Evolutionary conservation across 163 green algal genomes (phyloP).

Genomic region (Scenedesmus sp.): DNA sequence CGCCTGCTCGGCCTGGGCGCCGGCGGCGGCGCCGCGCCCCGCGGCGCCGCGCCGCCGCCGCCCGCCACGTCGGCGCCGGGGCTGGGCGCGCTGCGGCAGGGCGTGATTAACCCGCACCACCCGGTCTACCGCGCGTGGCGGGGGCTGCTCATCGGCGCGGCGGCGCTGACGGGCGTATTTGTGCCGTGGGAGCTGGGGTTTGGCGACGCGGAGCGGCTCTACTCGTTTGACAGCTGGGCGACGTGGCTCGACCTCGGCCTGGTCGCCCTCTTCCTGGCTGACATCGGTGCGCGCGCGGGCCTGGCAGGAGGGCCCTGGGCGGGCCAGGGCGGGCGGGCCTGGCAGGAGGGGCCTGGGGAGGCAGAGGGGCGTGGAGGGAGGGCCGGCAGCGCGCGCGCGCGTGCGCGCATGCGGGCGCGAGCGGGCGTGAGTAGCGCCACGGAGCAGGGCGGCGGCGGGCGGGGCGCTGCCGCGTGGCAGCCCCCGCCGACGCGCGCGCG

Average conservation of each 20-base stretch:
- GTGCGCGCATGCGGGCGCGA: too few relatives aligned
- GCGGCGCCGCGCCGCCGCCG: neutral
- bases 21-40: neutral
- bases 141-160: slow-evolving; percentile 40
- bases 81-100: neutral
- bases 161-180: slow-evolving; percentile 40
- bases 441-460: neutral
- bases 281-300: slow-evolving; percentile 13
- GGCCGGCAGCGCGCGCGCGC: neutral
- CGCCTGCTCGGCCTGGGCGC: neutral
- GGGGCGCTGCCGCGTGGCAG: neutral
- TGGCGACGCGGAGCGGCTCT: slow-evolving; percentile 1
- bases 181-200: slow-evolving; percentile 43
- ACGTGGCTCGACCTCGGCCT: slow-evolving; percentile 21
- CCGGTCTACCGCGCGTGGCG: slow-evolving; percentile 18
- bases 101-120: slow-evolving; percentile 37
- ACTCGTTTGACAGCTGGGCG: neutral
- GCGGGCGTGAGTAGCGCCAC: too few relatives aligned
- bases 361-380: neutral
- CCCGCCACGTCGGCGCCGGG: too few relatives aligned
- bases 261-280: slow-evolving; percentile 32
- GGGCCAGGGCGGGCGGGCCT: neutral
- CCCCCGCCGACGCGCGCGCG: neutral
- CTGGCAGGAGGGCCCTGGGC: neutral
- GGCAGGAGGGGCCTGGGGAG: neutral